Evolutionary conservation across 345 rosid species (phyloP), one percentile per base, ranked within the genome.

Genomic region (Pistacia integerrima): DNA sequence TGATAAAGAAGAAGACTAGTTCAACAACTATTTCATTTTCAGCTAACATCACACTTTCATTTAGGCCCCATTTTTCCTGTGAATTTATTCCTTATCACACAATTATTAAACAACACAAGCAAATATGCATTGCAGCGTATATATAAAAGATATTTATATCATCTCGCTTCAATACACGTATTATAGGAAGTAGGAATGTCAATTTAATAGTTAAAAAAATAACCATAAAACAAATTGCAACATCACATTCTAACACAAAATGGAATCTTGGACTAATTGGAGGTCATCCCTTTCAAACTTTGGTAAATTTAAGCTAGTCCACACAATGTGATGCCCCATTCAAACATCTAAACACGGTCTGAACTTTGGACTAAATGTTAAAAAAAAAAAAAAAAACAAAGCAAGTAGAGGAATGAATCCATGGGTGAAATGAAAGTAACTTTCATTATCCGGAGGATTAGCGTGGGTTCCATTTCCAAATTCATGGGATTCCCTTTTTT

Each of bases 231-330:
- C 64, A 38, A 4, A 5, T 3, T 16, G 16, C 9, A 18, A 52
- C 22, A 76, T 65, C 58, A 12, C 63, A 58, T 30, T 59, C 64
- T 70, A 75, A 25, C 49, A n/a, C 38, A 64, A 18, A 25, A 62
- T 62, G 48, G 33, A 72, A 67, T 58, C 48, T 25, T 44, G 30
- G 46, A 41, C 6, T 41, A 41, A 41, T 6, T 41, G 46, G 16
- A 56, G 57, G 12, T 59, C 70, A 33, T 57, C 33, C 41, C 57
- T 18, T 25, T 25, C 3, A 9, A 6, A 17, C 49, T 20, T 60
- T 14, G 33, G 35, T 7, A 55, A 55, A 68, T 18, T 70, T 14
- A 20, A 55, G 14, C 36, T 18, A 28, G 71, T 56, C 55, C 75
- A 69, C 48, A 49, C 18, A 49, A 64, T 65, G 25, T 4, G 67